Conservation (phyloP, 2,329 filamentous ascomycete genomes). For the Penicillium hesseltinei region DNA sequence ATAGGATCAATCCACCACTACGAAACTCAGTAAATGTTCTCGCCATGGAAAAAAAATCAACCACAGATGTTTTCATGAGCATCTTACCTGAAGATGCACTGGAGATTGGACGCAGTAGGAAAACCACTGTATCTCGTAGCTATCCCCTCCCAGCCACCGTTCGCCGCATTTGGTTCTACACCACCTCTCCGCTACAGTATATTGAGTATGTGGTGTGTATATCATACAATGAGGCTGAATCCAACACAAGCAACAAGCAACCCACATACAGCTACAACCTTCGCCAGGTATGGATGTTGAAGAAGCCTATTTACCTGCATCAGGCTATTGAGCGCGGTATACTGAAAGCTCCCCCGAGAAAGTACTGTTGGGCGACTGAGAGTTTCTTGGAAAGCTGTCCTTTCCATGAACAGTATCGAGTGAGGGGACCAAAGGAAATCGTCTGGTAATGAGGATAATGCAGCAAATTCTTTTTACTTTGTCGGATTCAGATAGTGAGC, state of each 20-base stretch:
- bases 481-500: neutral
- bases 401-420: neutral
- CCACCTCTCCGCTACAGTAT: neutral
- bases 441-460: neutral
- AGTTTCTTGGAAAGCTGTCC: neutral
- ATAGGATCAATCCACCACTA: too few species aligned
- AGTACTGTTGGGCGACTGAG: neutral
- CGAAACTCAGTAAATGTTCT: too few species aligned
- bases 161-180: constrained; percentile 3
- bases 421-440: neutral
- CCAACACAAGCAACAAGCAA: neutral
- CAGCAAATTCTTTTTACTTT: neutral
- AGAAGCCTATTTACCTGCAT: neutral
- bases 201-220: constrained; percentile 4
- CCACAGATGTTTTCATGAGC: constrained; percentile 1
- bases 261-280: neutral
- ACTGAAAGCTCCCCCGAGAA: neutral
- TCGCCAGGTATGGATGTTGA: constrained; percentile 4
- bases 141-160: neutral
- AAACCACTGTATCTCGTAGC: neutral
- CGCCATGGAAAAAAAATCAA: neutral
- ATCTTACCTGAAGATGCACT: neutral
- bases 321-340: neutral
- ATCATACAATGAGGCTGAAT: neutral
- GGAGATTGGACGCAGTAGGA: neutral